Percentiles rank a stretch among this genome's conserved stretches.
These are phyloP conservation scores for Aspergillus glaucus DNA, from an alignment of 2,329 filamentous ascomycete species.

Conservation along the genomic window DNA sequence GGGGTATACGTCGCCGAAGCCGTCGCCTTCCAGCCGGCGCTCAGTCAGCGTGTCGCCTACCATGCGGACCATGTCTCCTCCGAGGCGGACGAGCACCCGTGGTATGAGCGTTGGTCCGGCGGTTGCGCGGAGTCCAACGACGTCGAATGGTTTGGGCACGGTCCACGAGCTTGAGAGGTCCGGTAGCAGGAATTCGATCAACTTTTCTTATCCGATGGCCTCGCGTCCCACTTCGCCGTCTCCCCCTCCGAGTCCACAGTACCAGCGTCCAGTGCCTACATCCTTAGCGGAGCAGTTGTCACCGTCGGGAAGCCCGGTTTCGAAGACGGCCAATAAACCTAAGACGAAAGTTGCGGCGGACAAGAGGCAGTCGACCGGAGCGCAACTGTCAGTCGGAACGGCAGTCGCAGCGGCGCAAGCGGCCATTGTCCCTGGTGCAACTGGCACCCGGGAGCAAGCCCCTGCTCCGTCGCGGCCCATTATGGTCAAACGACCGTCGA, in stretches of 20 bases:
- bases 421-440: constrained; percentile 12
- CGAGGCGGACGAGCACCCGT: constrained; percentile 29
- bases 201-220: constrained; percentile 44
- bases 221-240: constrained; percentile 37
- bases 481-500: constrained; percentile 32
- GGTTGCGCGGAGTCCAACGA: constrained; percentile 2
- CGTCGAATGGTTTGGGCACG: constrained; percentile 13
- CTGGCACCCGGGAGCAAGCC: constrained; percentile 2
- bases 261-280: constrained; percentile 11
- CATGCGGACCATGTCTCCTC: constrained; percentile 42
- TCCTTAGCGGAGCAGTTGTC: constrained; percentile 17
- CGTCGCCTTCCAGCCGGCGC: constrained; percentile 28
- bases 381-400: constrained; percentile 15
- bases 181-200: constrained; percentile 40
- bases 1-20: constrained; percentile 30
- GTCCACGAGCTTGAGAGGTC: constrained; percentile 34
- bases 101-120: constrained; percentile 36
- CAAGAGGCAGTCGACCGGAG: not conserved
- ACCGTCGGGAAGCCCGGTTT: constrained; percentile 14
- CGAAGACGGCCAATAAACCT: constrained; percentile 21
- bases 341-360: not conserved
- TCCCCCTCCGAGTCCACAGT: constrained; percentile 8
- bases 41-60: constrained; percentile 49
- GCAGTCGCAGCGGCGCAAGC: constrained; percentile 27
- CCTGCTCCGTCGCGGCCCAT: not conserved